Evolutionary conservation across 805 yeast genomes (phyloP).

Genomic region (Candida alai): DNA sequence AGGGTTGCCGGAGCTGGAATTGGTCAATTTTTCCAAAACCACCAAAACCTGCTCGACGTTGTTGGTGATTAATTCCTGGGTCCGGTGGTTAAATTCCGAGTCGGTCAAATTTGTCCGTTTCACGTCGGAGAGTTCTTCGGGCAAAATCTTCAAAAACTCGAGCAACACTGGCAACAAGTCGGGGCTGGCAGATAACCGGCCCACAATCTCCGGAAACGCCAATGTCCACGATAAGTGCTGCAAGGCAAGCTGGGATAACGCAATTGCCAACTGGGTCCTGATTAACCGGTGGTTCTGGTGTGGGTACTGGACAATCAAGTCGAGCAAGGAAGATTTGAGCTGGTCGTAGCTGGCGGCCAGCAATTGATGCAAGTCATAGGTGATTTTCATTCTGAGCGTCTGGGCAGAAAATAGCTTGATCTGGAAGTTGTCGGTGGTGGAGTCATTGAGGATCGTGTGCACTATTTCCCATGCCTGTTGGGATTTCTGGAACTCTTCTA

Average conservation of each 20-base stretch:
- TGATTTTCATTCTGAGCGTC: conserved; percentile 79
- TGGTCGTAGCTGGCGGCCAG: conserved; percentile 52
- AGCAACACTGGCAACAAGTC: conserved; percentile 45
- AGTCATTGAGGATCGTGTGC: conserved; percentile 47
- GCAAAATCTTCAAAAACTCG: conserved; percentile 80
- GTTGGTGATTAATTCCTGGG: conserved; percentile 55
- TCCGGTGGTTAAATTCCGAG: conserved; percentile 69
- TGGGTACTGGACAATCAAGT: conserved; percentile 47
- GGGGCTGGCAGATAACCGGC: conserved; percentile 37
- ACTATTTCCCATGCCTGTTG: conserved; percentile 74
- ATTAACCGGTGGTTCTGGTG: conserved; percentile 47
- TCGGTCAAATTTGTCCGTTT: conserved; percentile 76
- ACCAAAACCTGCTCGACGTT: conserved; percentile 68
- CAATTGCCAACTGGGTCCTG: conserved; percentile 77
- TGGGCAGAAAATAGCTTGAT: conserved; percentile 84
- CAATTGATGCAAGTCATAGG: conserved; percentile 79
- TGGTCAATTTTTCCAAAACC: conserved; percentile 50
- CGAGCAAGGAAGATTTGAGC: conserved; percentile 67
- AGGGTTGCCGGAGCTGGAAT: conserved; percentile 6
- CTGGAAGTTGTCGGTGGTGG: conserved; percentile 41
- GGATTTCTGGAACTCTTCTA: conserved; percentile 83
- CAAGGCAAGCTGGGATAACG: conserved; percentile 77
- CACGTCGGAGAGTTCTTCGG: conserved; percentile 83
- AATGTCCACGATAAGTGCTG: conserved; percentile 72
- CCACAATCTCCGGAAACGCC: conserved; percentile 66